Evolutionary conservation across 805 yeast species (phyloP), one percentile per base, ranked within the genome.

Genomic region (Pichia deserticola): DNA sequence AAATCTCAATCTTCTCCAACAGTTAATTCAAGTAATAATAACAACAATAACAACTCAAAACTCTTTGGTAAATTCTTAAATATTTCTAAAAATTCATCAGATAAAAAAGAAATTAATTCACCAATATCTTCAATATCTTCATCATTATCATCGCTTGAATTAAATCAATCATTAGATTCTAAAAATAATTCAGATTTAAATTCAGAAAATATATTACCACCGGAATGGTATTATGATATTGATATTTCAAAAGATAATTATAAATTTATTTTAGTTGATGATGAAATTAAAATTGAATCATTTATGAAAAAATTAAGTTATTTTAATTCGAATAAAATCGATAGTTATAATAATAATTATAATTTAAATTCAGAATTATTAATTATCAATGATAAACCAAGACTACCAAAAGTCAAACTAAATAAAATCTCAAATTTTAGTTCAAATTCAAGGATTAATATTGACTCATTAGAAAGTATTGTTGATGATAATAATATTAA

Each of bases 211-310:
- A 9, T 33, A 7, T 47, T 47, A 4, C 79, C 79, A 7, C 78
- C 78, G 4, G 80, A 76, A 52, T 58, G 79, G 36, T 62, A 44
- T n/a, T 29, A 45, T 35, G 30, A 45, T 66, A 41, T 63, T 60
- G 42, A 58, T 56, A 40, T 57, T 59, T 5, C 59, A 59, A 49
- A 40, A 20, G 56, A 59, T 6, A 7, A 15, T 5, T 65, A 49
- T 54, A 61, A 61, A 50, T 66, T 64, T 45, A 60, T 55, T 40
- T 44, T 66, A 20, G 57, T 58, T 5, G 51, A 50, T 39, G 58
- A 64, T 45, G 67, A 63, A 10, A 5, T 20, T 7, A 64, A 61
- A 42, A 35, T 64, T 5, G 56, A 51, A 36, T 39, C 47, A 3
- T 50, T 53, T 25, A 32, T 54, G 15, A 29, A 47, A 12, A 52